Base-by-base conservation (phyloP, 306 rosid genomes). In the Datisca glomerata region DNA sequence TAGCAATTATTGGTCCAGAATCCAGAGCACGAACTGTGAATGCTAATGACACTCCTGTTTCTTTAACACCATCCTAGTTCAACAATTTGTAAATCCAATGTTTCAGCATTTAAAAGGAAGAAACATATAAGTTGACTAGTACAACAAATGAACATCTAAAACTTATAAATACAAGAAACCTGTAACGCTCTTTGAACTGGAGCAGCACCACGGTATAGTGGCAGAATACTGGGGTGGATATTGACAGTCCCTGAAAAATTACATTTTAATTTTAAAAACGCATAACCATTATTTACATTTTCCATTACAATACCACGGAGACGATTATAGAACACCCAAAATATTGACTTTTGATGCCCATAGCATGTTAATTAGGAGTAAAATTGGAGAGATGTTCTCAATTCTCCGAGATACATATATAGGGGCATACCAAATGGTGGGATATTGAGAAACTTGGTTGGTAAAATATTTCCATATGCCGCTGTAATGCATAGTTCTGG, bases 151-250 rank as follows among this genome's bases (percentile, higher is more conserved):
- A 59, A 43, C 22, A 32, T 24, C 15, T 9, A 19, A 59, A 51
- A 47, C 32, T 18, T 18, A 16, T 12, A 28, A 12, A 4, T 20
- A 25, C 35, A 45, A 19, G 40, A 12, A 45, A 87, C 94, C 96
- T 79, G 94, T 63, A 87, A 58, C 18, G 97, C 89, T 66, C 94
- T 65, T 68, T 87, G 97, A 53, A 87, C 97, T 29, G 94, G 97
- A 32, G 97, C 94, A 53, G 93, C 94, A 45, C 97, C 94, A 17
- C 97, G 85, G 49, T 87, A 87, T 56, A 71, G 47, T 3, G 97
- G 97, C 63, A 83, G 63, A 48, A 79, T 53, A 52, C 89, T 87
- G 27, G 97, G 97, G 69, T 87, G 97, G 52, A 87, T 68, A 45
- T 87, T 87, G 45, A 87, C 93, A 0, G 94, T 87, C 48, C 97